These are phyloP conservation scores for Trichoderma sp. DNA, from an alignment of 2,329 filamentous ascomycete species.

Conservation along the genomic window DNA sequence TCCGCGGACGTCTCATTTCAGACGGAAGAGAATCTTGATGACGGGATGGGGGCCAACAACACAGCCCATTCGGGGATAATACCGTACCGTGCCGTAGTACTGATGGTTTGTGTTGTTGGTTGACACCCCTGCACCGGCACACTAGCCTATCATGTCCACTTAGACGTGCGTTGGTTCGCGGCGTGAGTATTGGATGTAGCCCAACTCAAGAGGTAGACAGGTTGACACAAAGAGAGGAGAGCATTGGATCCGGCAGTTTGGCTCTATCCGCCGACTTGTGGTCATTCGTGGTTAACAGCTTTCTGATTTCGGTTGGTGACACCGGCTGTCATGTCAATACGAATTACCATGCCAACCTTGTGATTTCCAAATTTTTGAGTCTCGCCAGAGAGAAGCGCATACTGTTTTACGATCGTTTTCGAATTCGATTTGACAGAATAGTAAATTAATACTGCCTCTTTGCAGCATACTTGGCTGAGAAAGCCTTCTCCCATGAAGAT, in stretches of 20 bases:
- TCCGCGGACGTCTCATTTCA: constrained; percentile 13
- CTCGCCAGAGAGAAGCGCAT: background rate
- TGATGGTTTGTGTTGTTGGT: background rate
- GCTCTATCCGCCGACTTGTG: constrained; percentile 15
- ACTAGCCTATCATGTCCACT: constrained; percentile 2
- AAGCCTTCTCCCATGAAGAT: background rate
- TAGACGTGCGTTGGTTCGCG: background rate
- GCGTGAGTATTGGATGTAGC: background rate
- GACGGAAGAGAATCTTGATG: constrained; percentile 13
- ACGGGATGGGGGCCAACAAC: background rate
- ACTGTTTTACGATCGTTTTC: background rate
- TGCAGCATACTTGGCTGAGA: background rate
- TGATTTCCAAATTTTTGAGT: background rate
- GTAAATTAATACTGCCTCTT: background rate
- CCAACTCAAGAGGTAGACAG: background rate
- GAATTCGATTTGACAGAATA: background rate
- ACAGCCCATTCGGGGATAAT: constrained; percentile 10
- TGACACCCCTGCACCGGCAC: background rate
- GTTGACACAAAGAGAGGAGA: constrained; percentile 22
- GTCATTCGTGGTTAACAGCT: constrained; percentile 6
- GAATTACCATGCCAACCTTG: background rate
- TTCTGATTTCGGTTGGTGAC: constrained; percentile 16
- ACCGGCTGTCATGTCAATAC: background rate
- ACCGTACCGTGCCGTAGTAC: background rate
- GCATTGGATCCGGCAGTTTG: constrained; percentile 28